A percentile compares a stretch with the other conserved stretches of the same genome.
Conservation (phyloP, 306 rosid species). For the Cotoneaster glaucophyllus region DNA sequence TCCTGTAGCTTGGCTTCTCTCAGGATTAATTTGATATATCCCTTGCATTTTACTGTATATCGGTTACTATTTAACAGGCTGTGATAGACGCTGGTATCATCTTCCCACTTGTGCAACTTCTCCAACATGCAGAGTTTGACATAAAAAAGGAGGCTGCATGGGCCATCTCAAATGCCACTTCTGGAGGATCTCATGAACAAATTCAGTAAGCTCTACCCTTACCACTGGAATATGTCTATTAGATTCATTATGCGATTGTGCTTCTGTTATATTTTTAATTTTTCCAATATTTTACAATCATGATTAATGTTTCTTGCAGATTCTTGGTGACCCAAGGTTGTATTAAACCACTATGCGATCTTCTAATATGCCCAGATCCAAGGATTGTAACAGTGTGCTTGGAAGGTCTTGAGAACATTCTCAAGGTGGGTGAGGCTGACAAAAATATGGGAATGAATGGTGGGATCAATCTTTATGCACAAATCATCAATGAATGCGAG, state of each 20-base stretch:
- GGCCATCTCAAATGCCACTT: constrained; percentile 70
- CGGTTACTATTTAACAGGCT: constrained; percentile 37
- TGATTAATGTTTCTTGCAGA: constrained; percentile 23
- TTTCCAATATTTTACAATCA: neutral
- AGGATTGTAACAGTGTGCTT: constrained; percentile 51
- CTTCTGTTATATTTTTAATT: neutral
- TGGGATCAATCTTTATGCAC: constrained; percentile 42
- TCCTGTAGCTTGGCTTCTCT: neutral
- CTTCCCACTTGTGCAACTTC: constrained; percentile 52
- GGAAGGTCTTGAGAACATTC: constrained; percentile 59
- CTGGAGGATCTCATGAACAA: constrained; percentile 67
- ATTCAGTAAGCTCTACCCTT: constrained; percentile 40
- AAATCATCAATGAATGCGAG: constrained; percentile 42
- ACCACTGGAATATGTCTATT: neutral
- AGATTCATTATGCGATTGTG: neutral
- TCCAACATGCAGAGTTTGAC: constrained; percentile 56
- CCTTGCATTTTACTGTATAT: neutral
- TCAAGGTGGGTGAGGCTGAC: constrained; percentile 63
- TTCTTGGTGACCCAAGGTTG: constrained; percentile 49
- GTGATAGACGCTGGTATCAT: constrained; percentile 53
- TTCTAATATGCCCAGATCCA: constrained; percentile 49
- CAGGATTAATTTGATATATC: neutral
- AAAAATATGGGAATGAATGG: constrained; percentile 46
- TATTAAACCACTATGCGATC: constrained; percentile 53
- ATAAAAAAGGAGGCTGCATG: constrained; percentile 78